Evolutionary conservation across 148 eudicot species (phyloP).

Genomic region (Drosera capensis): DNA sequence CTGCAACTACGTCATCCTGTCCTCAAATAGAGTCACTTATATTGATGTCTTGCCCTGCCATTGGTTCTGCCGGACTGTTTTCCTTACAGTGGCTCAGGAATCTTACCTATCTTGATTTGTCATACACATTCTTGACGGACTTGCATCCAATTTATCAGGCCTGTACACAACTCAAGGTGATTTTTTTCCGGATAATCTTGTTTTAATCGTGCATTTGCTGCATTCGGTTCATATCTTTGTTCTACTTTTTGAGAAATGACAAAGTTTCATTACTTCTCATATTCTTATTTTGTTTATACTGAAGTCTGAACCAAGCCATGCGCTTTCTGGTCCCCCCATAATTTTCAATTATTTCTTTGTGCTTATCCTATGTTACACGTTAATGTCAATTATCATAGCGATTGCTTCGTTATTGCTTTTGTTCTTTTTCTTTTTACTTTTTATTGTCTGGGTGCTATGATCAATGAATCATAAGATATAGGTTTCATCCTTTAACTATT

Average conservation of each 20-base stretch:
- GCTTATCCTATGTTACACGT: too few species aligned
- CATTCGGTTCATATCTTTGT: neutral
- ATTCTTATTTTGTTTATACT: too few species aligned
- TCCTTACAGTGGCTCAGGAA: slow-evolving; percentile 47
- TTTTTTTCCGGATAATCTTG: neutral
- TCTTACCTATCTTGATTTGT: slow-evolving; percentile 79
- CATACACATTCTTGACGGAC: slow-evolving; percentile 75
- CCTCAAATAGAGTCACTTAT: slow-evolving; percentile 71
- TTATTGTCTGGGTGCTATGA: too few species aligned
- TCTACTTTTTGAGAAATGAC: neutral
- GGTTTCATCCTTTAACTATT: too few species aligned
- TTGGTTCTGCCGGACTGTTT: slow-evolving; percentile 74
- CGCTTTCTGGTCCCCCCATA: too few species aligned
- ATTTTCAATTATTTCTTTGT: too few species aligned
- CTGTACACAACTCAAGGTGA: slow-evolving; percentile 69
- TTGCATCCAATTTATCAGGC: slow-evolving; percentile 75
- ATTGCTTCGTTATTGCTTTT: too few species aligned
- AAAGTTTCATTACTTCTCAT: too few species aligned
- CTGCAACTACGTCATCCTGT: slow-evolving; percentile 75
- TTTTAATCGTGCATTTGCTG: neutral
- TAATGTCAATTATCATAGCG: too few species aligned
- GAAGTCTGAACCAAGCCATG: too few species aligned
- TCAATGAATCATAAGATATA: too few species aligned
- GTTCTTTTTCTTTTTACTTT: too few species aligned
- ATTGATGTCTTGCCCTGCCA: slow-evolving; percentile 84